Evolutionary conservation across 2,329 filamentous ascomycete genomes (phyloP).

Genomic region (Dactylella cylindrospora): DNA sequence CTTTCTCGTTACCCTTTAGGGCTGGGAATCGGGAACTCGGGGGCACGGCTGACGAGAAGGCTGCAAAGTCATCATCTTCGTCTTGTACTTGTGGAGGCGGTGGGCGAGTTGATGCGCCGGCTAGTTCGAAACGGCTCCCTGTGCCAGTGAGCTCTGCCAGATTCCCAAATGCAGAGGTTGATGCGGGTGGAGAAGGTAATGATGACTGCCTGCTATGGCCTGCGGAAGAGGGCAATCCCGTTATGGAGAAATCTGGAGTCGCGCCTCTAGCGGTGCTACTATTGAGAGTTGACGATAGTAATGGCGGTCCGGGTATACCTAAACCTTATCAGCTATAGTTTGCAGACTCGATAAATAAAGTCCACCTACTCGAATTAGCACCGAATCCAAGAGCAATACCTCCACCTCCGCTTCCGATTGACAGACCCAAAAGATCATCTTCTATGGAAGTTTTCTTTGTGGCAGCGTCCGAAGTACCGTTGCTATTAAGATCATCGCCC

Average conservation of each 20-base stretch:
- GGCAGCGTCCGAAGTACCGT: constrained; percentile 55
- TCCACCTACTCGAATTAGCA: constrained; percentile 64
- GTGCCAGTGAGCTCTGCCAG: constrained; percentile 59
- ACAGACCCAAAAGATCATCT: constrained; percentile 86
- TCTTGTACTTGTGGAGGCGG: constrained; percentile 53
- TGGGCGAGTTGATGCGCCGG: constrained; percentile 57
- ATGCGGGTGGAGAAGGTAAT: constrained; percentile 51
- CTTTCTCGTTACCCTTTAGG: constrained; percentile 64
- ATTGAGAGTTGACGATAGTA: constrained; percentile 66
- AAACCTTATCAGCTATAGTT: constrained; percentile 47
- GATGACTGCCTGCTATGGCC: constrained; percentile 44
- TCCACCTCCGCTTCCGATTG: constrained; percentile 69
- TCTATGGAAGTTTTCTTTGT: constrained; percentile 69
- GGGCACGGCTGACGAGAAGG: constrained; percentile 83
- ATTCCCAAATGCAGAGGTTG: constrained; percentile 56
- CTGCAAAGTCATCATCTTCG: constrained; percentile 86
- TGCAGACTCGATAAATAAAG: background rate
- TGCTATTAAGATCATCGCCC: constrained; percentile 74
- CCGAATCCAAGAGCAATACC: constrained; percentile 83
- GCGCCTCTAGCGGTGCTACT: constrained; percentile 59
- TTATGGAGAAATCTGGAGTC: constrained; percentile 45
- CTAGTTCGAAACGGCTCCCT: too few species aligned
- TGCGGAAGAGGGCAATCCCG: constrained; percentile 33
- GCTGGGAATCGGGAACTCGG: constrained; percentile 57
- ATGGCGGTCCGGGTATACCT: constrained; percentile 65